Percentiles rank a stretch among this genome's conserved stretches.
Conservation (phyloP, 2,329 filamentous ascomycete species). For the Xylariaceae sp. region DNA sequence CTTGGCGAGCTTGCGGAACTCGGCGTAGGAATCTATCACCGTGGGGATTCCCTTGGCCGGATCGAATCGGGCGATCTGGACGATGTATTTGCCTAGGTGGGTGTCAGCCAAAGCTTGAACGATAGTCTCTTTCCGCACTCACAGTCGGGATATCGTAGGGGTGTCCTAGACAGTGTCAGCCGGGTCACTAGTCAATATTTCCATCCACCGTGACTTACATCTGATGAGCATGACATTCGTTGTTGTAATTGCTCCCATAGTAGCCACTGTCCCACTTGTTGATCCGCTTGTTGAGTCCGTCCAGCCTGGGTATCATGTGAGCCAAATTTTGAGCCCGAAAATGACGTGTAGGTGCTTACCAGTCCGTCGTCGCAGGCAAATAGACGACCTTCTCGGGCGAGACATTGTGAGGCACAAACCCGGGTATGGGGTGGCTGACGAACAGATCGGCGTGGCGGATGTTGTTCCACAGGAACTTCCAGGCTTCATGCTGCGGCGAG, state of each 20-base stretch:
- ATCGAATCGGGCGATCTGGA: constrained; percentile 79
- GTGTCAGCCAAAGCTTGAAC: too few species aligned
- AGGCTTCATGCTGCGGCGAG: constrained; percentile 69
- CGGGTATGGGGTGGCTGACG: constrained; percentile 75
- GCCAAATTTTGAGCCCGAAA: background rate
- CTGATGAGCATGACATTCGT: constrained; percentile 56
- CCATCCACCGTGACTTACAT: constrained; percentile 37
- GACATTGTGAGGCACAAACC: constrained; percentile 70
- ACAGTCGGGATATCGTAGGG: constrained; percentile 5
- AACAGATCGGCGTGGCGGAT: constrained; percentile 73
- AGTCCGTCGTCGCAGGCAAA: constrained; percentile 78
- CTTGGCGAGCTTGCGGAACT: constrained; percentile 63
- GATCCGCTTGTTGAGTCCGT: constrained; percentile 76
- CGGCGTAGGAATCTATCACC: constrained; percentile 72
- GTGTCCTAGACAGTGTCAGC: constrained; percentile 3
- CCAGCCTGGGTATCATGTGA: constrained; percentile 32
- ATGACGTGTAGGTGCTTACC: constrained; percentile 38
- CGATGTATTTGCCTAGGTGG: constrained; percentile 71
- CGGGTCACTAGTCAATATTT: background rate
- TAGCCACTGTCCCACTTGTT: constrained; percentile 68
- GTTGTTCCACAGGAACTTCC: constrained; percentile 71
- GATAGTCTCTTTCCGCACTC: too few species aligned
- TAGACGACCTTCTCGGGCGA: constrained; percentile 67
- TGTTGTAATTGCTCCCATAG: constrained; percentile 73
- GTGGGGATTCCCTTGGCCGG: constrained; percentile 79